Base-by-base conservation (phyloP, 257 asterid genomes). In the Nicotiana tomentosiformis region DNA sequence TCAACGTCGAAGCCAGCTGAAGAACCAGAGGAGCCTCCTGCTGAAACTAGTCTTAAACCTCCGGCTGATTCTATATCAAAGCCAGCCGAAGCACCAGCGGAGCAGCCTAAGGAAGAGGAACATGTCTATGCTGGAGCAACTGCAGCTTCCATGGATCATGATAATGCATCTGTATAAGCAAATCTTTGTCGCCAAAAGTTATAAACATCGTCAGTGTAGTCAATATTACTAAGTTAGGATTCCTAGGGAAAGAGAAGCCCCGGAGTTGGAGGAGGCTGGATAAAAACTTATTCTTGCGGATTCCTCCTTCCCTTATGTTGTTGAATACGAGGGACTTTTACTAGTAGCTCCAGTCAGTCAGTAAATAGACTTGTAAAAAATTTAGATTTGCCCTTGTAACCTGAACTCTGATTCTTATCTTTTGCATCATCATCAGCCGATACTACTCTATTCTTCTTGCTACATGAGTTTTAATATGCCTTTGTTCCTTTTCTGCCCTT, bases 101-200 rank as follows among this genome's bases (percentile, higher is more conserved):
- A 78, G 72, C 88, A 81, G 77, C 80, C 74, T 61, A 85, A 83
- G 81, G 80, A 53, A n/a, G 92, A 84, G 84, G 86, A 81, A 65
- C 88, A 26, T 10, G 56, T 61, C 10, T 84, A 84, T 56, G 58
- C 66, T 83, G 87, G 79, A 82, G 43, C 86, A 12, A 29, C 15
- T 0, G 5, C 39, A 39, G 23, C 84, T 39, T 81, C 85, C 46
- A 43, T 58, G 23, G 67, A 86, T 57, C 46, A 56, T 49, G 77
- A 61, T 65, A 64, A 68, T 77, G 30, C 65, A 60, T 18, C 82
- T 35, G 18, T n/a, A 35, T 49, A 70, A 70, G 78, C n/a, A 43
- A 43, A 70, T 20, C 33, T 1, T n/a, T 70, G 9, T 70, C 35
- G 58, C 60, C 58, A 70, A 70, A 43, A 20, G 33, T 70, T 70